Percentiles rank a stretch among this genome's conserved stretches.
These are phyloP conservation scores for Pezicula rhizophila DNA, from an alignment of 2,329 filamentous ascomycete species.

Conservation along the genomic window DNA sequence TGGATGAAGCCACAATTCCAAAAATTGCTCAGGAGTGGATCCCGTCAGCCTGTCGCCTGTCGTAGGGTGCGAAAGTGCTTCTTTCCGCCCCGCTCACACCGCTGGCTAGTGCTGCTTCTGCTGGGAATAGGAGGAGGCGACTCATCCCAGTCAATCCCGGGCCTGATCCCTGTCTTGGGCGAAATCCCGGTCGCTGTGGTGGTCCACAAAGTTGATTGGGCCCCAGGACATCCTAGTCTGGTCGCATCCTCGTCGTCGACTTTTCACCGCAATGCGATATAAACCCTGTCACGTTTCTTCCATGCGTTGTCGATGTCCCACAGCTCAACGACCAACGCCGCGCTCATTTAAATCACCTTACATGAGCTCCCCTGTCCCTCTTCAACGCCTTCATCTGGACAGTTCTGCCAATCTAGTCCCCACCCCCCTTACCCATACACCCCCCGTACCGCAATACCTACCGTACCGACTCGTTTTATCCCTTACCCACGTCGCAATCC, in stretches of 20 bases:
- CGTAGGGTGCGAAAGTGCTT: no score
- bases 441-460: not conserved
- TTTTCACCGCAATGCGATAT: conserved; percentile 14
- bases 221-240: conserved; percentile 3
- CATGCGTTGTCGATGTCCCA: conserved; percentile 23
- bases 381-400: not conserved
- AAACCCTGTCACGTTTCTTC: conserved; percentile 26
- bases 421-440: conserved; percentile 2
- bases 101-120: not conserved
- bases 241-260: conserved; percentile 3
- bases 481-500: no score
- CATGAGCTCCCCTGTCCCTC: not conserved
- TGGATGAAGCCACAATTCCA: no score
- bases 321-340: conserved; percentile 1
- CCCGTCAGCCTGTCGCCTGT: no score
- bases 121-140: not conserved
- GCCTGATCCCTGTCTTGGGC: conserved; percentile 4
- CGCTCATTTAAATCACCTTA: conserved; percentile 6
- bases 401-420: not conserved
- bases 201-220: conserved; percentile 10
- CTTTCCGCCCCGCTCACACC: not conserved
- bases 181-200: not conserved
- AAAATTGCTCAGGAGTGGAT: no score
- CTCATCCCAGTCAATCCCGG: not conserved
- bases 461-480: no score